These are phyloP conservation scores for Ustulina deusta DNA, from an alignment of 2,329 filamentous ascomycete species.

Conservation along the genomic window DNA sequence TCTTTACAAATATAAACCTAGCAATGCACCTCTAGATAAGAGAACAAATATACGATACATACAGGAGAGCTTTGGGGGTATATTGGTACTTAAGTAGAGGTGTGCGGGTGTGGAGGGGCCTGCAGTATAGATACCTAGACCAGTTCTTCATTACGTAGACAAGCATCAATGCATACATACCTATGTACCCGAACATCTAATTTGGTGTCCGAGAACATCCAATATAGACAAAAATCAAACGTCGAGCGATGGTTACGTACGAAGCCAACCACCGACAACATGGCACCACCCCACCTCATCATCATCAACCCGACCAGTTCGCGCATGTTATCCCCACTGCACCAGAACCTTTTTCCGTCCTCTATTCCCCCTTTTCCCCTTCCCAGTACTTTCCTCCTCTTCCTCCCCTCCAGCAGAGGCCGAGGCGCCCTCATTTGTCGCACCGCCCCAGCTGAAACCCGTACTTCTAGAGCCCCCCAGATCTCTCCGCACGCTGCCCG, in stretches of 20 bases:
- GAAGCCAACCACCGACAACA: neutral
- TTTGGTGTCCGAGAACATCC: neutral
- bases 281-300: neutral
- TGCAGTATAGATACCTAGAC: no score
- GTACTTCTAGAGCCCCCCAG: slow-evolving; percentile 59
- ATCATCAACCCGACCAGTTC: neutral
- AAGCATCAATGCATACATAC: no score
- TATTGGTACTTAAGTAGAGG: neutral
- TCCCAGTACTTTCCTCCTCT: slow-evolving; percentile 47
- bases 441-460: slow-evolving; percentile 65
- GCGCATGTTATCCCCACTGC: slow-evolving; percentile 65
- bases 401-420: slow-evolving; percentile 39
- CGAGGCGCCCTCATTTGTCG: slow-evolving; percentile 41
- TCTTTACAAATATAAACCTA: no score
- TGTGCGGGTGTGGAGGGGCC: no score
- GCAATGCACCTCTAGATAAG: no score
- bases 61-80: neutral
- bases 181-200: neutral
- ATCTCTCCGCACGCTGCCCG: slow-evolving; percentile 67
- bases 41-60: no score
- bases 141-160: no score
- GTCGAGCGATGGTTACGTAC: neutral
- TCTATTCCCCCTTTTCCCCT: slow-evolving; percentile 70
- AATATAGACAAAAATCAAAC: slow-evolving; percentile 1
- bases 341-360: slow-evolving; percentile 72